Conservation (phyloP, 306 rosid genomes). For the Prosopis cineraria region DNA sequence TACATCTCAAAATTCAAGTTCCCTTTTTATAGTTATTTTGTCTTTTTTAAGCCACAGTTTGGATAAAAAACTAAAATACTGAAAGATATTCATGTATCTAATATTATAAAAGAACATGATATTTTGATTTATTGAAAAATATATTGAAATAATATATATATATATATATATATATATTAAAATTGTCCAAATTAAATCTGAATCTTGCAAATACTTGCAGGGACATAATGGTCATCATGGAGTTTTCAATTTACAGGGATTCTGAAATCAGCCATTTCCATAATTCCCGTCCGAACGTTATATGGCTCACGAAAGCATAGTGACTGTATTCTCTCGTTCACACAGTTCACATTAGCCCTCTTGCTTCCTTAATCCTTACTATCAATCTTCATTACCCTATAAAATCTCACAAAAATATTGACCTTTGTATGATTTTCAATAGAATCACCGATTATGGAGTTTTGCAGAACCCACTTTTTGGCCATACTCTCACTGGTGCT, state of each 20-base stretch:
- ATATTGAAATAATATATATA: too few relatives aligned
- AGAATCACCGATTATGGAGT: conserved; percentile 35
- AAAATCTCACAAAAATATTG: background rate
- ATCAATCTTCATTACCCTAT: background rate
- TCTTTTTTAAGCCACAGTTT: background rate
- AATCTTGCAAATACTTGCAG: too few relatives aligned
- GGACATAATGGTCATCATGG: background rate
- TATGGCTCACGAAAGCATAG: background rate
- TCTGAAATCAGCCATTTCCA: background rate
- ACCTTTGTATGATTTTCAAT: background rate
- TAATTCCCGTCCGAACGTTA: background rate
- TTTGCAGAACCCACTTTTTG: conserved; percentile 20
- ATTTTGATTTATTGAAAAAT: too few relatives aligned
- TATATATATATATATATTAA: too few relatives aligned
- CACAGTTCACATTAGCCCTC: conserved; percentile 10
- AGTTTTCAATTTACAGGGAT: background rate
- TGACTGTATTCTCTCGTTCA: background rate
- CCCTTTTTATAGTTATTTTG: background rate
- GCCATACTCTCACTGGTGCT: conserved; percentile 40
- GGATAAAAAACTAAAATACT: background rate
- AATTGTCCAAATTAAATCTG: too few relatives aligned
- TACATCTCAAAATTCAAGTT: background rate
- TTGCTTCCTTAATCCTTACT: background rate
- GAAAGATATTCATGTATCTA: background rate
- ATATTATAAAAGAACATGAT: background rate